Evolutionary conservation across 768 basidiomycete genomes (phyloP).

Genomic region (Naganishia friedmannii): DNA sequence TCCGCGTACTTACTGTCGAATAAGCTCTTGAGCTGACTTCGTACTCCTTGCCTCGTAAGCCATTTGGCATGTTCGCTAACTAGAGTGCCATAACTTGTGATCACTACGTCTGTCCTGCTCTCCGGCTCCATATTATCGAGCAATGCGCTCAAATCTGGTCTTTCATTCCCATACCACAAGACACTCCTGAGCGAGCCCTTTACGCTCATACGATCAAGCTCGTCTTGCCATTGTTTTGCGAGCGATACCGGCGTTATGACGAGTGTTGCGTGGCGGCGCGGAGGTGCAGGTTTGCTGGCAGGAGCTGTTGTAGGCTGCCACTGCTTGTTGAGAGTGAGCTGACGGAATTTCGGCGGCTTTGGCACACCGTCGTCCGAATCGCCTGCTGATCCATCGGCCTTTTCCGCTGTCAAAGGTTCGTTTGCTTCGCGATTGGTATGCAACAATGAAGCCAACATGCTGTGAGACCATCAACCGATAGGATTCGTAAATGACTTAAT

Average conservation of each 20-base stretch:
- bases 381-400: conserved; percentile 33
- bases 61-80: conserved; percentile 69
- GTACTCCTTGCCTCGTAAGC: conserved; percentile 39
- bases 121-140: conserved; percentile 60
- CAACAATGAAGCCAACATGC: conserved; percentile 81
- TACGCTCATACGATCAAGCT: conserved; percentile 78
- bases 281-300: conserved; percentile 52
- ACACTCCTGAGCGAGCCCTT: conserved; percentile 64
- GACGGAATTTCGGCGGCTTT: conserved; percentile 49
- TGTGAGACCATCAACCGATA: neutral
- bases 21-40: conserved; percentile 58
- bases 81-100: conserved; percentile 88
- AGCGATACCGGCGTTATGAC: conserved; percentile 90
- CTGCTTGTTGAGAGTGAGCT: conserved; percentile 49
- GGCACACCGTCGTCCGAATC: conserved; percentile 37
- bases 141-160: conserved; percentile 65
- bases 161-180: conserved; percentile 85
- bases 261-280: conserved; percentile 61
- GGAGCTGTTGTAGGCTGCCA: conserved; percentile 58
- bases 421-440: conserved; percentile 63
- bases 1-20: conserved; percentile 42
- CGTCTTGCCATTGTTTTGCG: conserved; percentile 87
- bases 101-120: conserved; percentile 66
- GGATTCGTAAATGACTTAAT: too few relatives aligned
- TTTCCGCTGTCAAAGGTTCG: conserved; percentile 39